Evolutionary conservation across 140 eudicot genomes (phyloP).

Genomic region (Flaveria floridana): DNA sequence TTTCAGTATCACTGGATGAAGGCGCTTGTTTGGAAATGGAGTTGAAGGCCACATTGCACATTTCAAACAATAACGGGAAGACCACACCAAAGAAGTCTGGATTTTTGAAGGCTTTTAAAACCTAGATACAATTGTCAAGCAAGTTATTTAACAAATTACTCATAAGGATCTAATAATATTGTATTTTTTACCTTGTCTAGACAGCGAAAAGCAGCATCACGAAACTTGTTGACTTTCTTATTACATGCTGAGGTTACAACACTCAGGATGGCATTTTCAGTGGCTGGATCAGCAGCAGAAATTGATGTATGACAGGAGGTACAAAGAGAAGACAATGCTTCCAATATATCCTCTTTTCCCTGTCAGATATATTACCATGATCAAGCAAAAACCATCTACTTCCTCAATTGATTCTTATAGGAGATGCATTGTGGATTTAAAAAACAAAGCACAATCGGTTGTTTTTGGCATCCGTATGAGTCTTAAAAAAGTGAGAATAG

Average conservation of each 20-base stretch:
- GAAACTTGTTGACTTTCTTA: conserved; percentile 68
- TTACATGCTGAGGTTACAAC: conserved; percentile 68
- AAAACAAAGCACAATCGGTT: neutral
- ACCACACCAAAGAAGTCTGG: conserved; percentile 71
- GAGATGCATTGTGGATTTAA: neutral
- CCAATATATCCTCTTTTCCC: conserved; percentile 85
- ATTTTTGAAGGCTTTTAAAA: conserved; percentile 69
- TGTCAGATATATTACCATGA: conserved; percentile 36
- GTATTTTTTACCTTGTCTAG: conserved; percentile 65
- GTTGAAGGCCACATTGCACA: conserved; percentile 46
- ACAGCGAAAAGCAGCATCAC: conserved; percentile 78
- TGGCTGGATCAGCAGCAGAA: conserved; percentile 54
- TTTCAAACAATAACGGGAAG: conserved; percentile 64
- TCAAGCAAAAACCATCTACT: neutral
- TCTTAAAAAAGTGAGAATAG: neutral
- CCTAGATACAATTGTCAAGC: conserved; percentile 39
- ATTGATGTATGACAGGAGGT: conserved; percentile 72
- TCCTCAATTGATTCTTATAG: neutral
- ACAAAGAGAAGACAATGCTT: conserved; percentile 81
- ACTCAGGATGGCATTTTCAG: conserved; percentile 61
- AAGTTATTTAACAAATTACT: conserved; percentile 17
- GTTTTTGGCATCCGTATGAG: neutral
- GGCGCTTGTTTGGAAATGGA: conserved; percentile 44
- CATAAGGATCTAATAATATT: neutral
- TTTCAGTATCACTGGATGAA: conserved; percentile 41